Percentiles rank a stretch among this genome's conserved stretches.
These are phyloP conservation scores for Amborella trichopoda DNA, from an alignment of 164 flowering plant genomes.

Conservation along the genomic window DNA sequence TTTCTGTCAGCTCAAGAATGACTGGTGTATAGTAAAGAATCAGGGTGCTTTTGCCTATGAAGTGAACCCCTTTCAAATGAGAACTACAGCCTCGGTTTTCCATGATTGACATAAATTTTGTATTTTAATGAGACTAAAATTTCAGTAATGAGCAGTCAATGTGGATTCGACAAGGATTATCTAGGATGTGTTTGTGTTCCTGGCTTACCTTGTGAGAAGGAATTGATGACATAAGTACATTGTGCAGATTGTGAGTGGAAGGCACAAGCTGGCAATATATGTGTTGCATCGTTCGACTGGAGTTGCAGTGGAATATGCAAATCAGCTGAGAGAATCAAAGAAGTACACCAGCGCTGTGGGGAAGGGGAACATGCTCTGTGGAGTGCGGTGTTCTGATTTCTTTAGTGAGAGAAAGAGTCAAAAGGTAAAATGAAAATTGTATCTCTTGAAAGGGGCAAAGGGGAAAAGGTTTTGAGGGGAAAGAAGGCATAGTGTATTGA, in stretches of 20 bases:
- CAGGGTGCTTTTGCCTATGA: too few relatives aligned
- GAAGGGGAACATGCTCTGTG: slow-evolving; percentile 76
- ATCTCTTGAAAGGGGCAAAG: neutral
- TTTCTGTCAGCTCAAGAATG: too few relatives aligned
- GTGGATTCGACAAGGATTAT: too few relatives aligned
- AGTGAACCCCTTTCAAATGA: too few relatives aligned
- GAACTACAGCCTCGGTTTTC: too few relatives aligned
- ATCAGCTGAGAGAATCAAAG: slow-evolving; percentile 81
- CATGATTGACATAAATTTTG: too few relatives aligned
- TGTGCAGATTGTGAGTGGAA: slow-evolving; percentile 90
- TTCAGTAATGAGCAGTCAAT: too few relatives aligned
- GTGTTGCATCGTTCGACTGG: slow-evolving; percentile 96
- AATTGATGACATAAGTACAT: too few relatives aligned
- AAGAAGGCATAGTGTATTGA: slow-evolving; percentile 6
- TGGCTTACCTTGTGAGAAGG: too few relatives aligned
- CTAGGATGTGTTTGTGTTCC: too few relatives aligned
- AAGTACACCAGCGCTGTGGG: slow-evolving; percentile 82
- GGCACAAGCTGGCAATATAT: slow-evolving; percentile 88
- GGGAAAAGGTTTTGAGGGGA: slow-evolving; percentile 16
- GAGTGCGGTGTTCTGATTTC: slow-evolving; percentile 44
- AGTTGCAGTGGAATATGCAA: slow-evolving; percentile 92
- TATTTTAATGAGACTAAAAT: too few relatives aligned
- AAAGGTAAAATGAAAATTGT: neutral
- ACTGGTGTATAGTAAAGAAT: too few relatives aligned
- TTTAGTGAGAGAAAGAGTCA: neutral